A percentile compares a stretch with the other conserved stretches of the same genome.
Conservation (phyloP, 768 basidiomycete genomes). For the Megacollybia marginata region DNA sequence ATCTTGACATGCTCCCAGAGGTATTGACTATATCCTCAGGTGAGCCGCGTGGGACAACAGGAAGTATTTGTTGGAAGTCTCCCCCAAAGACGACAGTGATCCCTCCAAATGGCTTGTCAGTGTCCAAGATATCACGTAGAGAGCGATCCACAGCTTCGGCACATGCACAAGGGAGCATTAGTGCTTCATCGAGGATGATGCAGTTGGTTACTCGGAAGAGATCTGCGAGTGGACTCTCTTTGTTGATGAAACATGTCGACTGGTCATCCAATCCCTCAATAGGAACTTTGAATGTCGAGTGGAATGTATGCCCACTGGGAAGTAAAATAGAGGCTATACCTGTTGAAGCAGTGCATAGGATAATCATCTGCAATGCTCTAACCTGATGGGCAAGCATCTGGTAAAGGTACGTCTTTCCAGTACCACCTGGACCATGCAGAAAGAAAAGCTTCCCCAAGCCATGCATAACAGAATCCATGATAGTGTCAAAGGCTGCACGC, state of each 20-base stretch:
- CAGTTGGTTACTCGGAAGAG: constrained; percentile 16
- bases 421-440: constrained; percentile 34
- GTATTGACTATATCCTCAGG: constrained; percentile 16
- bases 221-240: constrained; percentile 19
- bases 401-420: constrained; percentile 45
- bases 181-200: constrained; percentile 29
- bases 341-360: constrained; percentile 43
- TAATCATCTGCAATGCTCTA: no score
- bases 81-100: constrained; percentile 30
- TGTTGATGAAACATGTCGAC: constrained; percentile 26
- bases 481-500: constrained; percentile 17
- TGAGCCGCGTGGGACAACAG: constrained; percentile 24
- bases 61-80: constrained; percentile 30
- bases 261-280: constrained; percentile 19
- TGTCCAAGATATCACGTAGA: constrained; percentile 15
- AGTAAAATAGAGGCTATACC: constrained; percentile 41
- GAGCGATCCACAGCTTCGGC: constrained; percentile 25
- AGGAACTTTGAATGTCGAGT: constrained; percentile 43
- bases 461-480: constrained; percentile 18
- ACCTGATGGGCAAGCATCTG: no score
- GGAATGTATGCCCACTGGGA: constrained; percentile 34
- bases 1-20: constrained; percentile 22
- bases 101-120: constrained; percentile 22
- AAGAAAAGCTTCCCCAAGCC: constrained; percentile 23
- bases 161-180: constrained; percentile 20